Evolutionary conservation across 140 eudicot species (phyloP).

Genomic region (Senecio squalidus): DNA sequence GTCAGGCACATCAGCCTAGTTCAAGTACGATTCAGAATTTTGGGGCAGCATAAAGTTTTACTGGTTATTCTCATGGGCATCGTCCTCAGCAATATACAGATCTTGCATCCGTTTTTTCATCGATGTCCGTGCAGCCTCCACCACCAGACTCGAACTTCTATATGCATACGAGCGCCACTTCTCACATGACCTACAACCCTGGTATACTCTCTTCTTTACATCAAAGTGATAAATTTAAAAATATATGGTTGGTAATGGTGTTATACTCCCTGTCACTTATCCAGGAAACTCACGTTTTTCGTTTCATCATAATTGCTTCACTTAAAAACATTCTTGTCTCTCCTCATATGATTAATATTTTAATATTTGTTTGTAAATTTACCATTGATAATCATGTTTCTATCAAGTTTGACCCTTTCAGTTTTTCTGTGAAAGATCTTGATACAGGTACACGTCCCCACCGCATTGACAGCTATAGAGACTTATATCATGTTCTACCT

Average conservation of each 20-base stretch:
- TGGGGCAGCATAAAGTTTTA: no score
- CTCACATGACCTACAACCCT: not conserved
- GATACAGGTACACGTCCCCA: not conserved
- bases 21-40: not conserved
- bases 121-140: not conserved
- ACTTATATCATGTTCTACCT: not conserved
- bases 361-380: not conserved
- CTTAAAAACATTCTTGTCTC: not conserved
- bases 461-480: not conserved
- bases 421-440: no score
- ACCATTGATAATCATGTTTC: not conserved
- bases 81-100: no score
- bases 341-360: not conserved
- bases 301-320: not conserved
- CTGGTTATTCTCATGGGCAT: no score
- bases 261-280: not conserved
- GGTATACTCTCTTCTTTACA: not conserved
- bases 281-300: not conserved
- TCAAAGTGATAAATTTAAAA: not conserved
- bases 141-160: not conserved
- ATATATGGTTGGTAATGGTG: conserved; percentile 3
- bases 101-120: not conserved
- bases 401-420: no score
- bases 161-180: not conserved
- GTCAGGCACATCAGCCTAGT: no score